Conservation (phyloP, 768 basidiomycete species). For the Suillus subluteus region DNA sequence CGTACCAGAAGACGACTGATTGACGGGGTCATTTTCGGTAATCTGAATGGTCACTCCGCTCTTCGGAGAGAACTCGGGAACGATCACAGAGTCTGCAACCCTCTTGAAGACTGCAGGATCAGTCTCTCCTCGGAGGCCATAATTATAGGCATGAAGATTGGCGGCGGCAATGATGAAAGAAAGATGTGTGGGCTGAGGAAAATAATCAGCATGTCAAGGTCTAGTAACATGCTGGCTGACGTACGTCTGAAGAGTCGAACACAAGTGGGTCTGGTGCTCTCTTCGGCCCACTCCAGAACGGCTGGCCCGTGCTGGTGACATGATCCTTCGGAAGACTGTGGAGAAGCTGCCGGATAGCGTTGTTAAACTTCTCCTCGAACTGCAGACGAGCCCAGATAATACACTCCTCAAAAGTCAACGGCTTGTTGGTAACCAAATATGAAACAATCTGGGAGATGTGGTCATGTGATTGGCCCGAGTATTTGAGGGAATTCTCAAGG, state of each 20-base stretch:
- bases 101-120: constrained; percentile 82
- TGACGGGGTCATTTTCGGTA: constrained; percentile 87
- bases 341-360: constrained; percentile 89
- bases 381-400: constrained; percentile 95
- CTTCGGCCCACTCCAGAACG: constrained; percentile 99
- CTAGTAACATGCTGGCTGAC: constrained; percentile 30
- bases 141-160: constrained; percentile 97
- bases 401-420: constrained; percentile 95
- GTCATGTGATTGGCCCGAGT: constrained; percentile 89
- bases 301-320: constrained; percentile 87
- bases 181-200: constrained; percentile 75
- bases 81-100: constrained; percentile 78
- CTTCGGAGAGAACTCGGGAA: constrained; percentile 93
- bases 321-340: constrained; percentile 96
- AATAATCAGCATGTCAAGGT: constrained; percentile 15
- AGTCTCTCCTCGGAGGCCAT: constrained; percentile 89
- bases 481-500: constrained; percentile 87
- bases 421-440: constrained; percentile 90
- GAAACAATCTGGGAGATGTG: constrained; percentile 88
- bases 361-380: constrained; percentile 93
- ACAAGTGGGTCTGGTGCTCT: constrained; percentile 89
- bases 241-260: constrained; percentile 87
- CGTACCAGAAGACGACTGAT: constrained; percentile 46
- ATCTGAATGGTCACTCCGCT: constrained; percentile 93
- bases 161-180: constrained; percentile 91